Conservation (phyloP, 768 basidiomycete species). For the Inosperma sp. region DNA sequence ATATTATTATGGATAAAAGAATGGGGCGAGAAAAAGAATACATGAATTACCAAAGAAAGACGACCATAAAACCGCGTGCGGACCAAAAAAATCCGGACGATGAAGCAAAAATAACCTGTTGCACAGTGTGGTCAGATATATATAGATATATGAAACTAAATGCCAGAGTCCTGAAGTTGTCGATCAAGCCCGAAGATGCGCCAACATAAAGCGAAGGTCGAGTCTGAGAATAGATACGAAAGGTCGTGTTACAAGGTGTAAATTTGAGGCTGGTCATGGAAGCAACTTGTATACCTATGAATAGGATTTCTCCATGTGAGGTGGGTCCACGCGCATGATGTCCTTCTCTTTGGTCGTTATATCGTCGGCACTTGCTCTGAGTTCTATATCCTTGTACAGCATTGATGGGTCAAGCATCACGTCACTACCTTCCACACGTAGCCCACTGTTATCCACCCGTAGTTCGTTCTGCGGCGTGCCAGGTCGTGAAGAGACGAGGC, state of each 20-base stretch:
- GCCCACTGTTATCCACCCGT: slow-evolving; percentile 34
- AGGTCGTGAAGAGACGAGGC: slow-evolving; percentile 65
- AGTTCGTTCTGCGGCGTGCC: slow-evolving; percentile 61
- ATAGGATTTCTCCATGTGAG: slow-evolving; percentile 47
- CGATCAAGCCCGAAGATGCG: too few species aligned
- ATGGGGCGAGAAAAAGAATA: background rate
- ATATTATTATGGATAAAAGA: slow-evolving; percentile 11
- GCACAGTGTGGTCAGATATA: too few species aligned
- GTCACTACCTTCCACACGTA: slow-evolving; percentile 23
- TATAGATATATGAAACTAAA: too few species aligned
- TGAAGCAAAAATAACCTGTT: too few species aligned
- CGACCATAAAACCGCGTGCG: background rate
- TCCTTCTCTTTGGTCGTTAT: slow-evolving; percentile 31
- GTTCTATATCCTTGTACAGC: slow-evolving; percentile 38
- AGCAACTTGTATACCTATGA: slow-evolving; percentile 29
- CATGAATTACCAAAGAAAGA: background rate
- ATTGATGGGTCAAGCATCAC: slow-evolving; percentile 32
- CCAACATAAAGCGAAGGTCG: too few species aligned
- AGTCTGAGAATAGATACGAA: too few species aligned
- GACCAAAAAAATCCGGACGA: slow-evolving; percentile 9
- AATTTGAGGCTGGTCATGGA: background rate
- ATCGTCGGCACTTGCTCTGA: slow-evolving; percentile 32
- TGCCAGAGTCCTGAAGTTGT: too few species aligned
- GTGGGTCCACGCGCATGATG: slow-evolving; percentile 37
- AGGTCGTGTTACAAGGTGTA: too few species aligned